Evolutionary conservation across 202 grass and related monocot genomes (phyloP), one percentile per base, ranked within the genome.

Genomic region (Musa balbisiana): DNA sequence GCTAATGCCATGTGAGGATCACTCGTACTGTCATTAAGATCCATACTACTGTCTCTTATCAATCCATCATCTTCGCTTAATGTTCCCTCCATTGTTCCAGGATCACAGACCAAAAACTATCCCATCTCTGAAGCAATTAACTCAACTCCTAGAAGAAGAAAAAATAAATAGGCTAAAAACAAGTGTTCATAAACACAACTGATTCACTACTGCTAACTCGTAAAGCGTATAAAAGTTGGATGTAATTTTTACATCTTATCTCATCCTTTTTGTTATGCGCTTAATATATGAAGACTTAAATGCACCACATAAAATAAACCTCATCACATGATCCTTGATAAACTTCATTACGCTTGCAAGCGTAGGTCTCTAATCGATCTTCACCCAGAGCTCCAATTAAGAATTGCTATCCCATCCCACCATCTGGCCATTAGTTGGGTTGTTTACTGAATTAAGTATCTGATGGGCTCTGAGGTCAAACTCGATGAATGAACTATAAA

Each of bases 1-100:
- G 55, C 69, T 64, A 80, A 56, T 25, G 55, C 69, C 43, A 80
- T 73, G 21, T 73, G 68, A 27, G 78, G 69, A 20, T 80, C 69
- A 21, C 54, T 52, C 24, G 13, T 52, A 49, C 52, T 73, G 55
- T 73, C 78, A 33, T 80, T 80, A 22, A 80, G 78, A 63, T 80
- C 78, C 78, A 80, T 80, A 58, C 69, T 80, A 12, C 55, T 29
- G n/a, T 80, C 78, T 51, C 49, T 62, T 72, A 73, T 65, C 69
- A 73, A 52, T 23, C 78, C 78, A 33, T 73, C 78, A 15, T 73
- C 78, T 73, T 80, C 78, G 13, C 78, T 64, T 73, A 80, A 64
- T 72, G 78, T 27, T 80, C 69, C 78, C 21, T 80, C 78, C 78
- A 80, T 80, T 56, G 3, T 52, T 73, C 72, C 52, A 73, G 53